phyloP scores from a whole-genome alignment of 2,329 filamentous ascomycete genomes.

The Dactylonectria macrodidyma region DNA sequence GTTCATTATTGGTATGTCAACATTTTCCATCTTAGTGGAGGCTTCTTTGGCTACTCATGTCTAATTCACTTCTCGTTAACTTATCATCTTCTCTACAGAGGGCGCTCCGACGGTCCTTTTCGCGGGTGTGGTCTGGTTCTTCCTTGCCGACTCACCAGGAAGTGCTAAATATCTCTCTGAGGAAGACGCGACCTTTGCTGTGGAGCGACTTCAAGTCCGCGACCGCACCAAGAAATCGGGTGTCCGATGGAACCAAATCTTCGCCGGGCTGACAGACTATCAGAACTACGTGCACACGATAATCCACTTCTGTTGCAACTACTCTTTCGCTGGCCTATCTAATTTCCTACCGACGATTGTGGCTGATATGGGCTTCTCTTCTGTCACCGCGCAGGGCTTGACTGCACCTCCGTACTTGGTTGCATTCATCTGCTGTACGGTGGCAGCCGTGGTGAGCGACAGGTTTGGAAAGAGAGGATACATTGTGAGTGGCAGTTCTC shows the following conservation, averaged over 20 bases:
- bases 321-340: slow-evolving; percentile 32
- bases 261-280: slow-evolving; percentile 27
- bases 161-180: slow-evolving; percentile 26
- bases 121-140: slow-evolving; percentile 20
- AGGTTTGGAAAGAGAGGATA: slow-evolving; percentile 28
- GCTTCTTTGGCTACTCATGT: not conserved
- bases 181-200: slow-evolving; percentile 25
- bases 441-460: slow-evolving; percentile 24
- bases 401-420: slow-evolving; percentile 30
- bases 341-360: slow-evolving; percentile 36
- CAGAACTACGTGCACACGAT: slow-evolving; percentile 32
- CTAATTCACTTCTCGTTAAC: not conserved
- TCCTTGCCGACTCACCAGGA: slow-evolving; percentile 27
- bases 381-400: slow-evolving; percentile 30
- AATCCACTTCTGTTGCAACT: slow-evolving; percentile 36
- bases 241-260: slow-evolving; percentile 28
- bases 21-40: not conserved
- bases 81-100: not conserved
- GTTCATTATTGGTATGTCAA: slow-evolving; percentile 29
- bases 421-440: slow-evolving; percentile 29
- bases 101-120: slow-evolving; percentile 30
- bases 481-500: slow-evolving; percentile 17
- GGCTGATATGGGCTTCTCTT: slow-evolving; percentile 29
- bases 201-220: slow-evolving; percentile 27
- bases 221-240: slow-evolving; percentile 27